Evolutionary conservation across 176 grass and related monocot genomes (phyloP), one percentile per base, ranked within the genome.

Genomic region (Leersia perrieri): DNA sequence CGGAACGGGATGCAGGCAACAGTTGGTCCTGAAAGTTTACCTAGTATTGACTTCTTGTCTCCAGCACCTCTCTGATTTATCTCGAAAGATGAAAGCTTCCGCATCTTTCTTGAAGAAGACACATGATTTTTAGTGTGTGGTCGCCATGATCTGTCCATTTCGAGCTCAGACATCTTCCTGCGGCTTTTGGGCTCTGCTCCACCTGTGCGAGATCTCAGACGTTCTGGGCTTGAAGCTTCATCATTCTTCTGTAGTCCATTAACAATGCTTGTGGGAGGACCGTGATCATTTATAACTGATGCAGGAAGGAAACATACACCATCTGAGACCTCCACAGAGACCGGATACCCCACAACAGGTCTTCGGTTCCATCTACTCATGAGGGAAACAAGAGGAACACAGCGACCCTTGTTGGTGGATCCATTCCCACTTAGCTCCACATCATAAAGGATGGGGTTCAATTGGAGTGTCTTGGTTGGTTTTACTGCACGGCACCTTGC

Each of bases 331-430:
- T 93, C 87, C 38, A 95, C 79, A 15, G 89, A 71, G 7, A 95
- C 60, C 23, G 93, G 96, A 62, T 95, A 94, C 12, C 96, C 96
- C 28, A 99, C 90, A 60, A 99, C 87, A 0, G 89, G 86, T 84
- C 87, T 99, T 65, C 60, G 53, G 20, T 91, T 91, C 64, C 86
- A 89, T 75, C 63, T 99, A 84, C 96, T 99, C 90, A 92, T 93
- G 4, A 99, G 93, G 75, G 93, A 99, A 58, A 95, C 91, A 20
- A 95, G 96, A 32, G 96, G 92, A 7, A 93, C 92, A 13, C 83
- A 87, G 0, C 84, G 82, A n/a, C 88, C 92, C 15, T 86, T 76
- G 78, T 88, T 86, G 83, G 28, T 76, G 83, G 74, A 86, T 33
- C 84, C 85, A 80, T 76, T 76, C 22, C 79, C 87, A 49, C 70